These are phyloP conservation scores for Inonotus obliquus DNA, from an alignment of 1,284 basidiomycete genomes.

Conservation along the genomic window DNA sequence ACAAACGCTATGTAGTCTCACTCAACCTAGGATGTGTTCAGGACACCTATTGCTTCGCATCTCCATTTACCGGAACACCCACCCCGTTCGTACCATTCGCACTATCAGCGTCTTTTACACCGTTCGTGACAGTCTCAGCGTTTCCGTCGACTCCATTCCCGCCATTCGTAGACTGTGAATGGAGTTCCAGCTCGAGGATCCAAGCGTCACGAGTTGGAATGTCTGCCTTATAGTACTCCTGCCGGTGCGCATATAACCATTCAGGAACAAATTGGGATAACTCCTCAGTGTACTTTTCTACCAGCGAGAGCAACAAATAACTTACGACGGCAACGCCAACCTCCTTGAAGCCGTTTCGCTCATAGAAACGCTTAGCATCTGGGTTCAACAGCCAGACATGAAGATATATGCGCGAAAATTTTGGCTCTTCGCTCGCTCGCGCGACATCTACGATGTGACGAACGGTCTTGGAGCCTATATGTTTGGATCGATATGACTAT, in stretches of 20 bases:
- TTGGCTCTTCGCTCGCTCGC: conserved; percentile 46
- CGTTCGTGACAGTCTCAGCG: too few relatives aligned
- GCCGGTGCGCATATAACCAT: conserved; percentile 16
- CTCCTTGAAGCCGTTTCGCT: conserved; percentile 69
- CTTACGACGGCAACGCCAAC: conserved; percentile 29
- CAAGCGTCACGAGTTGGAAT: conserved; percentile 74
- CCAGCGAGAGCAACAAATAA: not conserved
- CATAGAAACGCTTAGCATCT: conserved; percentile 71
- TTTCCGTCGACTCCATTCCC: not conserved
- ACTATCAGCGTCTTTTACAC: too few relatives aligned
- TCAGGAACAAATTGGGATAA: not conserved
- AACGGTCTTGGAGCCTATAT: conserved; percentile 66
- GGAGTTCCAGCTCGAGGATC: conserved; percentile 56
- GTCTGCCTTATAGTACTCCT: conserved; percentile 74
- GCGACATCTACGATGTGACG: conserved; percentile 63
- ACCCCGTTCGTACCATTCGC: too few relatives aligned
- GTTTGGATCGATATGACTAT: conserved; percentile 74
- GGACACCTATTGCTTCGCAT: too few relatives aligned
- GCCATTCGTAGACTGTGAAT: not conserved
- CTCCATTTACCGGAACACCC: too few relatives aligned
- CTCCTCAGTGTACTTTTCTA: not conserved
- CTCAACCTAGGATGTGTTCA: too few relatives aligned
- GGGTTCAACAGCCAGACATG: conserved; percentile 75
- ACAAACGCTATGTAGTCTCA: too few relatives aligned
- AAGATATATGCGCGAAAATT: conserved; percentile 65